A percentile compares a stretch with the other conserved stretches of the same genome.
Conservation (phyloP, 2,329 filamentous ascomycete species). For the Chaetomium sp. region DNA sequence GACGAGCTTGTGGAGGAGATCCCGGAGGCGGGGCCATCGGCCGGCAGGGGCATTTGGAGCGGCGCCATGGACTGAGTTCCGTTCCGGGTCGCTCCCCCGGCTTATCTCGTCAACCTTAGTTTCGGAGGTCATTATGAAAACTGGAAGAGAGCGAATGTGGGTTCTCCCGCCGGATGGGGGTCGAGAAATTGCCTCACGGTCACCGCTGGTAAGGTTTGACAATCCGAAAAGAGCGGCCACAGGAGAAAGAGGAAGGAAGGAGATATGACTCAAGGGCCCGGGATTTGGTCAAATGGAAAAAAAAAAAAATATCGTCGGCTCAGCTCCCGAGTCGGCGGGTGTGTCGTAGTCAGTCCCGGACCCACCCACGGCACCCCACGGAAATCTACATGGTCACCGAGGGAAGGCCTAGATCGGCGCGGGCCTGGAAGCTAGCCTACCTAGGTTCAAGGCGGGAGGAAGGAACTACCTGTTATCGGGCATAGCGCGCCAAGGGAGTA, state of each 20-base stretch:
- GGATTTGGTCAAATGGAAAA: slow-evolving; percentile 1
- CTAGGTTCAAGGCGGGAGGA: too few relatives aligned
- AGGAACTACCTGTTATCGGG: too few relatives aligned
- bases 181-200: neutral
- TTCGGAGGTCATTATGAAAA: slow-evolving; percentile 16
- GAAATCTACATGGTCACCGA: neutral
- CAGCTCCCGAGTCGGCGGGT: slow-evolving; percentile 15
- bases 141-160: neutral
- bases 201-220: neutral
- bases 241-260: neutral
- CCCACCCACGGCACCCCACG: slow-evolving; percentile 12
- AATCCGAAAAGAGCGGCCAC: neutral
- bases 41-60: neutral
- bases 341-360: slow-evolving; percentile 6
- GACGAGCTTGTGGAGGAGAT: slow-evolving; percentile 16
- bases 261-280: neutral
- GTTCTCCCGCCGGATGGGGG: slow-evolving; percentile 8
- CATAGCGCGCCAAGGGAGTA: too few relatives aligned
- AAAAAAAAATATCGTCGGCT: slow-evolving; percentile 19
- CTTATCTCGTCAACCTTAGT: slow-evolving; percentile 2
- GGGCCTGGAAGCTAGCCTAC: neutral
- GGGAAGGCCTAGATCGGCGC: slow-evolving; percentile 5
- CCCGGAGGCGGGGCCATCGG: slow-evolving; percentile 20
- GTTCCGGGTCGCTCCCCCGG: slow-evolving; percentile 12
- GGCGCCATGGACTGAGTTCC: neutral